Evolutionary conservation across 2,329 filamentous ascomycete genomes (phyloP), one percentile per base, ranked within the genome.

Genomic region (Calonectria hongkongensis): DNA sequence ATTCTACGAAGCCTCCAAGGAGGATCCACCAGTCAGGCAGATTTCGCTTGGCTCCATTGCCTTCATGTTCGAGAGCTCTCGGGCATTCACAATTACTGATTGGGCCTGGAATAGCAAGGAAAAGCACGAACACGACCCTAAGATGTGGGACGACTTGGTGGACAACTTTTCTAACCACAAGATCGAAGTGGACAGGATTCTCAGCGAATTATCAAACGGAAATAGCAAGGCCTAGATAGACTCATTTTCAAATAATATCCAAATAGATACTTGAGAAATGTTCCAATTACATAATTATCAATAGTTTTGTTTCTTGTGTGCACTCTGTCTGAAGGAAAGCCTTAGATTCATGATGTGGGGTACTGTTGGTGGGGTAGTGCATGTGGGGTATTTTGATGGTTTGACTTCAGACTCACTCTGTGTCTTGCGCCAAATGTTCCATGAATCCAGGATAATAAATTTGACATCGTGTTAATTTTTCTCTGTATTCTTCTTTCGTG

Each of bases 61-160:
- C 4, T 79, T 79, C 66, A 79, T 79, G 77, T 79, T 79, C 33
- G 77, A 79, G 56, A 78, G 74, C 13, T 77, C 77, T 4, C 60
- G 77, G 2, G 74, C 74, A 18, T 73, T 79, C 1, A 79, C 77
- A 1, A 78, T 79, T 6, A 79, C 77, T 0, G 71, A 79, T 25
- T 79, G 74, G 74, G 77, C 77, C 0, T 79, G 77, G 77, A 76
- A 77, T 13, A 79, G 73, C 4, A 13, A 79, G 1, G 78, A 79
- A 54, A 79, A 79, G 70, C 77, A 79, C 9, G 77, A 79, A n/a
- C 77, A 79, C 5, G 77, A 79, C 16, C 76, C 77, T 0, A 78
- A 78, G 63, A 78, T 79, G 77, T 79, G 77, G 77, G 74, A 79
- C 50, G 21, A 79, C 27, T 12, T 79, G 18, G 72, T 79, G 1